Percentiles rank a stretch among this genome's conserved stretches.
These are phyloP conservation scores for Glycine tomentella DNA, from an alignment of 306 rosid species.

Conservation along the genomic window DNA sequence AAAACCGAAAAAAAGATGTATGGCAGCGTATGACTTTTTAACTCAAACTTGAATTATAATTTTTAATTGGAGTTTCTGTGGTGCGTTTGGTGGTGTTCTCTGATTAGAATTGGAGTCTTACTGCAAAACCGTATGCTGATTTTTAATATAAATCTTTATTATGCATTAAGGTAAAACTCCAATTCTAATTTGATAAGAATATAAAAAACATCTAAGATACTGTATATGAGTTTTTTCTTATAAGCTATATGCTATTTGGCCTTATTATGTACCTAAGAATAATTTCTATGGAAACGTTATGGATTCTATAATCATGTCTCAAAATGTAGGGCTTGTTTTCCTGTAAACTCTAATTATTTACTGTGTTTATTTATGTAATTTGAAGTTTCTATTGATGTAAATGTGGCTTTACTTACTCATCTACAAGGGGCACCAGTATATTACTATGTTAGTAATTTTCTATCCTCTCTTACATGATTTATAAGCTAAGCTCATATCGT, in stretches of 20 bases:
- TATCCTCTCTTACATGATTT: too few species aligned
- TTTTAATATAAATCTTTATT: neutral
- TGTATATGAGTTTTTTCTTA: neutral
- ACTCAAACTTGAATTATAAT: too few species aligned
- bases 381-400: conserved; percentile 20
- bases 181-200: neutral
- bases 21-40: too few species aligned
- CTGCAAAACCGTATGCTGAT: neutral
- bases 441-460: too few species aligned
- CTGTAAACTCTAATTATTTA: neutral
- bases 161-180: neutral
- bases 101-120: neutral
- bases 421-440: too few species aligned
- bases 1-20: too few species aligned
- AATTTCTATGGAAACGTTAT: neutral
- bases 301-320: neutral
- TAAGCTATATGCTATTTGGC: neutral
- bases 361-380: conserved; percentile 27
- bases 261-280: conserved; percentile 14
- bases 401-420: conserved; percentile 11
- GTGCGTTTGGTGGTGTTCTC: neutral
- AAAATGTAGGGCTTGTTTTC: conserved; percentile 10
- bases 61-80: neutral
- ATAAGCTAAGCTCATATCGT: too few species aligned
- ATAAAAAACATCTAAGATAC: neutral